A percentile compares a stretch with the other conserved stretches of the same genome.
Evolutionary conservation across 2,329 filamentous ascomycete genomes (phyloP).

Genomic region (Corniculantispora saksenae): DNA sequence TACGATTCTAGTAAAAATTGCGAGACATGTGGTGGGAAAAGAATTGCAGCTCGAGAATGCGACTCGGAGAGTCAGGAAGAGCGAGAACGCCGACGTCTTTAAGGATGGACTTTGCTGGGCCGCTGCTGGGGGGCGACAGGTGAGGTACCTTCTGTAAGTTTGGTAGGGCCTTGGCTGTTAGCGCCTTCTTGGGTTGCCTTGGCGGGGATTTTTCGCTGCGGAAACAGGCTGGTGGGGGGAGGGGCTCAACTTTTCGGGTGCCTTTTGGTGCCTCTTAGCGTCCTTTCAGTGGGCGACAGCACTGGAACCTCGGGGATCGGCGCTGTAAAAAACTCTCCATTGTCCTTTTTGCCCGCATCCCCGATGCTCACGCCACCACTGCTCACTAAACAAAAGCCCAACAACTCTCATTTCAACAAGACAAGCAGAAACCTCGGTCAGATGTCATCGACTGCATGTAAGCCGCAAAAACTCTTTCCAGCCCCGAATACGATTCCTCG

Average conservation of each 20-base stretch:
- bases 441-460: not conserved
- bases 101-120: not conserved
- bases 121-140: not conserved
- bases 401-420: no score
- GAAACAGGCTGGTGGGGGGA: not conserved
- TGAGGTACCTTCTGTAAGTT: not conserved
- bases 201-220: not conserved
- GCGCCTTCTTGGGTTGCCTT: not conserved
- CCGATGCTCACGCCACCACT: not conserved
- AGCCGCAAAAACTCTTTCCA: not conserved
- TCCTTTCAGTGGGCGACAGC: not conserved
- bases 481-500: not conserved
- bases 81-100: not conserved
- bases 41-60: slow-evolving; percentile 6
- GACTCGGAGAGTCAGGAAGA: not conserved
- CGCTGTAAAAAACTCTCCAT: not conserved
- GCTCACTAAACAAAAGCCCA: not conserved
- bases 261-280: no score
- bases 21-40: not conserved
- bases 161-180: not conserved
- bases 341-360: not conserved
- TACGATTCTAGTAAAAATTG: not conserved
- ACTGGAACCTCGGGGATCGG: not conserved
- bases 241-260: no score
- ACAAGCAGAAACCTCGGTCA: not conserved